phyloP scores from a whole-genome alignment of 257 asterid species.

The Fraxinus anomala region DNA sequence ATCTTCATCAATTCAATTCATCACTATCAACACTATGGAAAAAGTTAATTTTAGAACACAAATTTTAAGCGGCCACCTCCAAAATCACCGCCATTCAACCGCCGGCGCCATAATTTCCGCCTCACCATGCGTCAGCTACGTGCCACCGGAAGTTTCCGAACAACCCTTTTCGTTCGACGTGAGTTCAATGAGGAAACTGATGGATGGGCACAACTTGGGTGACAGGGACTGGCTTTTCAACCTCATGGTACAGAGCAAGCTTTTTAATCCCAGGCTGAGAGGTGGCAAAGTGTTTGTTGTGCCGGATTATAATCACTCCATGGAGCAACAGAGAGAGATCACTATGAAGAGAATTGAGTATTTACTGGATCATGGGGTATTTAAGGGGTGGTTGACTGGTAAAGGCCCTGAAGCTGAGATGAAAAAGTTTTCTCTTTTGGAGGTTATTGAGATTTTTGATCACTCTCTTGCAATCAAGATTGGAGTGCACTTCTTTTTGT shows the following conservation, averaged over 20 bases:
- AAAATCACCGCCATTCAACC: conserved; percentile 28
- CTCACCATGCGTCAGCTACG: conserved; percentile 74
- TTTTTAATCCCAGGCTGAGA: conserved; percentile 64
- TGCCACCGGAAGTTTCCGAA: conserved; percentile 76
- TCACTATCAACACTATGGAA: conserved; percentile 44
- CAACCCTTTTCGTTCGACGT: conserved; percentile 51
- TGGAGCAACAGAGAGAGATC: conserved; percentile 97
- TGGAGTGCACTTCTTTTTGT: no score
- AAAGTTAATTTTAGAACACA: conserved; percentile 67
- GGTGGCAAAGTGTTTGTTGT: conserved; percentile 79
- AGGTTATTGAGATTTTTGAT: conserved; percentile 63
- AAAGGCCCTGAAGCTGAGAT: conserved; percentile 73
- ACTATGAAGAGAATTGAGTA: conserved; percentile 84
- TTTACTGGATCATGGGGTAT: conserved; percentile 75
- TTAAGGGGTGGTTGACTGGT: conserved; percentile 81
- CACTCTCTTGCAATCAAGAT: no score
- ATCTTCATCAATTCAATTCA: background rate
- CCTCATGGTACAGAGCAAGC: conserved; percentile 66
- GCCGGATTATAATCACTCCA: conserved; percentile 88
- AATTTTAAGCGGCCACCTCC: conserved; percentile 66
- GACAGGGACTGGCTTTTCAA: conserved; percentile 88
- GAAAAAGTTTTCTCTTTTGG: conserved; percentile 82
- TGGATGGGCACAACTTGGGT: conserved; percentile 78
- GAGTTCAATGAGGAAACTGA: conserved; percentile 63
- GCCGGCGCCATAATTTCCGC: conserved; percentile 22